Conservation (phyloP, 352 stramenopile species). For the Phytophthora boehmeriae region DNA sequence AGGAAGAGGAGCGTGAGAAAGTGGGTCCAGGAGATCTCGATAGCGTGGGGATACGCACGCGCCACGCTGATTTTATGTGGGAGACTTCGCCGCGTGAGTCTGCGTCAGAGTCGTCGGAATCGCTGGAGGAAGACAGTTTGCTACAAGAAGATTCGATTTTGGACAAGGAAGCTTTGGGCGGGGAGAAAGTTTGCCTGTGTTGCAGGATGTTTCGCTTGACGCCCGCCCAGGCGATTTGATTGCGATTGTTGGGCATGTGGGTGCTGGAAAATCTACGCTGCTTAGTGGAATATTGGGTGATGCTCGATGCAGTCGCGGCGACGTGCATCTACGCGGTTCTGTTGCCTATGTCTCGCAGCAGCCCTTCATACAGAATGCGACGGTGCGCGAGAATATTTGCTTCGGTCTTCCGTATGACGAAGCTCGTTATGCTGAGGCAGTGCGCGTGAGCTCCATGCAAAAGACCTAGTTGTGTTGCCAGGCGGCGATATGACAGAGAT, state of each 20-base stretch:
- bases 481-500: conserved; percentile 95
- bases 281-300: conserved; percentile 66
- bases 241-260: conserved; percentile 65
- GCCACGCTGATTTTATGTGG: conserved; percentile 69
- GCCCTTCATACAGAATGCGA: conserved; percentile 98
- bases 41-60: conserved; percentile 42
- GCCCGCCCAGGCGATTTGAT: conserved; percentile 63
- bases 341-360: conserved; percentile 96
- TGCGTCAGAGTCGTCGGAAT: conserved; percentile 19
- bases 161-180: conserved; percentile 21
- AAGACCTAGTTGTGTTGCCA: conserved; percentile 61
- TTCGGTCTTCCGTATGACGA: conserved; percentile 89
- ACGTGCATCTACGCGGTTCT: conserved; percentile 78
- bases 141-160: conserved; percentile 36
- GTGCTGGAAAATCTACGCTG: conserved; percentile 77
- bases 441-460: conserved; percentile 58
- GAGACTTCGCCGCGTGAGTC: conserved; percentile 46
- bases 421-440: conserved; percentile 57
- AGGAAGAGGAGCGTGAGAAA: conserved; percentile 67
- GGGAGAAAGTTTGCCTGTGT: conserved; percentile 27
- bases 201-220: conserved; percentile 71
- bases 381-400: conserved; percentile 96
- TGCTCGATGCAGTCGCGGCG: conserved; percentile 51
- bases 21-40: conserved; percentile 79
- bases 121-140: conserved; percentile 34